Evolutionary conservation across 176 grass and related monocot species (phyloP).

Genomic region (Poa annua): DNA sequence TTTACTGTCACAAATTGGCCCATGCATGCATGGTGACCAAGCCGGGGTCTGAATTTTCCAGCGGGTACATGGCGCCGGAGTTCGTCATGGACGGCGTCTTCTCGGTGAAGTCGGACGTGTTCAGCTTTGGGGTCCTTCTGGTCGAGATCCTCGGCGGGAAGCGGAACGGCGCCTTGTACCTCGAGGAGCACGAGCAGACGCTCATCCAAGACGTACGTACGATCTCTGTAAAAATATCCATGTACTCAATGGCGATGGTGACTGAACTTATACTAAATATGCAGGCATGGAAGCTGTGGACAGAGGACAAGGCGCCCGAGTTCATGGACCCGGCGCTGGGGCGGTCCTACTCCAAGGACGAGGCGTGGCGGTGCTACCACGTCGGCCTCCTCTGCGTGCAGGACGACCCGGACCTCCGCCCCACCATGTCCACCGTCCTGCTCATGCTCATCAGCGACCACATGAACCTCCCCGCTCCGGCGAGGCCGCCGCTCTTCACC

Average conservation of each 20-base stretch:
- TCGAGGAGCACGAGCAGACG: constrained; percentile 66
- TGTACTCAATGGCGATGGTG: too few species aligned
- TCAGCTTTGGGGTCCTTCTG: constrained; percentile 81
- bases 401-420: constrained; percentile 68
- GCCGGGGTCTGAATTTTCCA: neutral
- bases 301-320: constrained; percentile 28
- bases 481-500: constrained; percentile 47
- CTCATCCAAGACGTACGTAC: constrained; percentile 55
- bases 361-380: constrained; percentile 72
- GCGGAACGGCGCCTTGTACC: constrained; percentile 61
- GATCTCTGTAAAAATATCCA: neutral
- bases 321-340: constrained; percentile 68
- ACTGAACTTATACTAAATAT: neutral
- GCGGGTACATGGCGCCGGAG: constrained; percentile 91
- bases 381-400: constrained; percentile 81
- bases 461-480: constrained; percentile 49
- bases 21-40: neutral
- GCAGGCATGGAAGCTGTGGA: constrained; percentile 84
- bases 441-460: constrained; percentile 82
- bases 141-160: constrained; percentile 85
- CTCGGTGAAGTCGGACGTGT: constrained; percentile 87
- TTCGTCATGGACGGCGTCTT: constrained; percentile 72
- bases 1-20: neutral
- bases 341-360: constrained; percentile 32
- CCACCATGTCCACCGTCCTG: constrained; percentile 73